Evolutionary conservation across 2,329 filamentous ascomycete species (phyloP).

Genomic region (Cryoendolithus antarcticus): DNA sequence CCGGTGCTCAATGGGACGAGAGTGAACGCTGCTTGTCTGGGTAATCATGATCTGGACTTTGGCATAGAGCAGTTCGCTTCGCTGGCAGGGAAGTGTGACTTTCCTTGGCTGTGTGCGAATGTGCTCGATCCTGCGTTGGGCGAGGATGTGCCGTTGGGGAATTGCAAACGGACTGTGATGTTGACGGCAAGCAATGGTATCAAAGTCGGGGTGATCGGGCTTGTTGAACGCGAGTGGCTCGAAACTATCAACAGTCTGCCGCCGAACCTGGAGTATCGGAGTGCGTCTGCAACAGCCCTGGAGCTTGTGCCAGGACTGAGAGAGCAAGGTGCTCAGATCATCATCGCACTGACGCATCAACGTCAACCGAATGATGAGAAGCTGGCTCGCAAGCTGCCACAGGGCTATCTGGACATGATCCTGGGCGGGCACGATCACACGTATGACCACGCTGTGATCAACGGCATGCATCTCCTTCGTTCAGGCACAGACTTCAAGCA

Average conservation of each 20-base stretch:
- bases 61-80: slow-evolving; percentile 69
- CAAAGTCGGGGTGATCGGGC: slow-evolving; percentile 72
- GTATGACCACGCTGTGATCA: slow-evolving; percentile 65
- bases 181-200: slow-evolving; percentile 70
- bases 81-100: slow-evolving; percentile 60
- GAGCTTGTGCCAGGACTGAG: slow-evolving; percentile 63
- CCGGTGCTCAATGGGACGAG: slow-evolving; percentile 66
- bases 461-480: slow-evolving; percentile 70
- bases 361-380: slow-evolving; percentile 84
- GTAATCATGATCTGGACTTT: slow-evolving; percentile 91
- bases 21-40: slow-evolving; percentile 70
- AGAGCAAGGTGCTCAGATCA: slow-evolving; percentile 65
- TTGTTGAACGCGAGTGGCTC: slow-evolving; percentile 80
- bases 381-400: slow-evolving; percentile 57
- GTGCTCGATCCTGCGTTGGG: slow-evolving; percentile 75
- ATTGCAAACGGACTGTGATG: slow-evolving; percentile 63
- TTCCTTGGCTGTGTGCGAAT: slow-evolving; percentile 88
- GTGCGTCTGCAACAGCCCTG: slow-evolving; percentile 61
- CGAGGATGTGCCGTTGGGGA: slow-evolving; percentile 59
- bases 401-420: slow-evolving; percentile 65
- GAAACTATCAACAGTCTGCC: slow-evolving; percentile 80
- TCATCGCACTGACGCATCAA: slow-evolving; percentile 75
- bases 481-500: slow-evolving; percentile 90
- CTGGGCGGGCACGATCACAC: slow-evolving; percentile 85
- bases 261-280: slow-evolving; percentile 69